Conservation (phyloP, 176 grass and related monocot genomes). For the Metroxylon sagu region DNA sequence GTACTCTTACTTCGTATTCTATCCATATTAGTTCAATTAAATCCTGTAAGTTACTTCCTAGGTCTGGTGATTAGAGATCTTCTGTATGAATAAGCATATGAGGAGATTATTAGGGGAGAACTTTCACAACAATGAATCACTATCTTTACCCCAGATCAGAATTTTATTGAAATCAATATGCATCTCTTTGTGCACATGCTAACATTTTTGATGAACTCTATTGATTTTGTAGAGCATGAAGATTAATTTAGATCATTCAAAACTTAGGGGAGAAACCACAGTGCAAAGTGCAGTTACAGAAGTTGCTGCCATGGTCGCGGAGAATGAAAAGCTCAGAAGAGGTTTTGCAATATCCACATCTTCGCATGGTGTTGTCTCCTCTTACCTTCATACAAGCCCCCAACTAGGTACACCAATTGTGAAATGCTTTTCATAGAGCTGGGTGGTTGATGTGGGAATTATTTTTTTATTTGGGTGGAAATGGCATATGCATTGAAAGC, state of each 20-base stretch:
- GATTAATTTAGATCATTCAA: constrained; percentile 83
- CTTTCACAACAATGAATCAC: too few relatives aligned
- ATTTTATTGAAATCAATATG: neutral
- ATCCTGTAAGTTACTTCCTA: too few relatives aligned
- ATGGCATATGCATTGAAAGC: too few relatives aligned
- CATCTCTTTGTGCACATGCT: neutral
- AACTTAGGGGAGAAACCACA: constrained; percentile 69
- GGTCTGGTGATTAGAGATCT: too few relatives aligned
- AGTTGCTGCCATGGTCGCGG: constrained; percentile 96
- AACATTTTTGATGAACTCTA: neutral
- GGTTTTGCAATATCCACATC: constrained; percentile 59
- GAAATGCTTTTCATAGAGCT: too few relatives aligned
- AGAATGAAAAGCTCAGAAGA: constrained; percentile 91
- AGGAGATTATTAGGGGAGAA: too few relatives aligned
- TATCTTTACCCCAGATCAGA: too few relatives aligned
- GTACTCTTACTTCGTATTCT: too few relatives aligned
- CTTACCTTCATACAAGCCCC: constrained; percentile 76
- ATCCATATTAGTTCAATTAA: too few relatives aligned
- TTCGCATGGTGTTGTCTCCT: constrained; percentile 62
- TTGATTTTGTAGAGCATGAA: constrained; percentile 39
- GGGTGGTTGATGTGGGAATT: too few relatives aligned
- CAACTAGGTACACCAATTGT: constrained; percentile 40
- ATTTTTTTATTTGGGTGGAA: too few relatives aligned
- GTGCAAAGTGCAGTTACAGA: constrained; percentile 78
- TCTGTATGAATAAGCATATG: too few relatives aligned